These are phyloP conservation scores for Microcera coccophila DNA, from an alignment of 2,329 filamentous ascomycete genomes.

Conservation along the genomic window DNA sequence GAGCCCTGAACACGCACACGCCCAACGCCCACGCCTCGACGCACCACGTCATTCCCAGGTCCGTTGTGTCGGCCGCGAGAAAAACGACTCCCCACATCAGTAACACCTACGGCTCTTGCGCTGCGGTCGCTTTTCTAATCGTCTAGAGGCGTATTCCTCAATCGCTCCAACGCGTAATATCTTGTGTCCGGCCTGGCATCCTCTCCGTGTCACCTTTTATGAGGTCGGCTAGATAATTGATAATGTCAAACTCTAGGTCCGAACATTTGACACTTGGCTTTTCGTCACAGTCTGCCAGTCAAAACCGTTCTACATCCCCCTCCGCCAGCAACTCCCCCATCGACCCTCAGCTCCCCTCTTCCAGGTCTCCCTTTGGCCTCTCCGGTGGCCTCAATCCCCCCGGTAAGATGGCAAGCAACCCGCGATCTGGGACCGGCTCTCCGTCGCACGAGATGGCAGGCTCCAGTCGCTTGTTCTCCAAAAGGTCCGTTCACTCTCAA, in stretches of 20 bases:
- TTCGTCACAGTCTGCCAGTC: slow-evolving; percentile 63
- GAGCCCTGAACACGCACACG: slow-evolving; percentile 5
- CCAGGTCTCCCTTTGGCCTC: slow-evolving; percentile 71
- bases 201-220: slow-evolving; percentile 33
- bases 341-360: slow-evolving; percentile 61
- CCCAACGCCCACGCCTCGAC: too few species aligned
- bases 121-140: neutral
- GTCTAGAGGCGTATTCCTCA: neutral
- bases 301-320: slow-evolving; percentile 73
- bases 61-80: too few species aligned
- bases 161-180: slow-evolving; percentile 22
- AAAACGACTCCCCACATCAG: neutral
- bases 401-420: slow-evolving; percentile 55
- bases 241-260: slow-evolving; percentile 88
- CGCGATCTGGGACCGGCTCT: slow-evolving; percentile 86
- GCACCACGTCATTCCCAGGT: slow-evolving; percentile 19
- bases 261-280: slow-evolving; percentile 86
- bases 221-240: slow-evolving; percentile 66
- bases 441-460: slow-evolving; percentile 85
- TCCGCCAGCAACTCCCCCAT: slow-evolving; percentile 76
- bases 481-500: slow-evolving; percentile 63
- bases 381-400: slow-evolving; percentile 58
- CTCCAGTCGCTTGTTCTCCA: slow-evolving; percentile 76
- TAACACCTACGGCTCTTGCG: neutral
- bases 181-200: slow-evolving; percentile 26